Evolutionary conservation across 2,329 filamentous ascomycete genomes (phyloP).

Genomic region (Beauveria asiatica): DNA sequence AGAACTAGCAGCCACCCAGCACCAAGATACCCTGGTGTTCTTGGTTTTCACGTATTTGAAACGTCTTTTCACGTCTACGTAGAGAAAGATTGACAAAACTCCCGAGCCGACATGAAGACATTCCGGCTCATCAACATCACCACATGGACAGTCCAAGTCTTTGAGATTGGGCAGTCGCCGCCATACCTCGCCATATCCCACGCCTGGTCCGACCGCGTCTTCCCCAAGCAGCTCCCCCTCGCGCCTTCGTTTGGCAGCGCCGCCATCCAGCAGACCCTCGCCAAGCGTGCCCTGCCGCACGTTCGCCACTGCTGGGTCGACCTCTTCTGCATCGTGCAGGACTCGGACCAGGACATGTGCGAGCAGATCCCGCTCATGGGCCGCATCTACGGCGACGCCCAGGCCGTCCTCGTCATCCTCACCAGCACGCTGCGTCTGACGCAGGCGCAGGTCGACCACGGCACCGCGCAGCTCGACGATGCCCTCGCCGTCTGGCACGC

Average conservation of each 20-base stretch:
- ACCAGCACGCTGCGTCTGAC: neutral
- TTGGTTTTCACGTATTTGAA: no score
- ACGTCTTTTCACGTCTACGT: no score
- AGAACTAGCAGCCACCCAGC: no score
- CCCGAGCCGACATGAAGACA: neutral
- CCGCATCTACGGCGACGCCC: neutral
- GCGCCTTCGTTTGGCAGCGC: neutral
- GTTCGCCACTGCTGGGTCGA: constrained; percentile 1
- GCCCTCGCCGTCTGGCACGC: neutral
- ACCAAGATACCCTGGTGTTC: no score
- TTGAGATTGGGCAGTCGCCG: neutral
- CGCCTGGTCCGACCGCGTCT: constrained; percentile 1
- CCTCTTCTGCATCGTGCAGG: constrained; percentile 4
- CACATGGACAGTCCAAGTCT: neutral
- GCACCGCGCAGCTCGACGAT: neutral
- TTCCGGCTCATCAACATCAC: neutral
- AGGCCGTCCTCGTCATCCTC: neutral
- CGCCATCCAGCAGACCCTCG: neutral
- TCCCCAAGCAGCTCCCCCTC: neutral
- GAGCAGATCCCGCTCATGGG: constrained; percentile 4
- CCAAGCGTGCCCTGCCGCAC: neutral
- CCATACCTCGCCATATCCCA: neutral
- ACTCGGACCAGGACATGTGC: constrained; percentile 2
- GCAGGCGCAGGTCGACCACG: neutral
- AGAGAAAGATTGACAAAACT: neutral